Conservation (phyloP, 2,329 filamentous ascomycete genomes). For the Aspergillus fumigatus region DNA sequence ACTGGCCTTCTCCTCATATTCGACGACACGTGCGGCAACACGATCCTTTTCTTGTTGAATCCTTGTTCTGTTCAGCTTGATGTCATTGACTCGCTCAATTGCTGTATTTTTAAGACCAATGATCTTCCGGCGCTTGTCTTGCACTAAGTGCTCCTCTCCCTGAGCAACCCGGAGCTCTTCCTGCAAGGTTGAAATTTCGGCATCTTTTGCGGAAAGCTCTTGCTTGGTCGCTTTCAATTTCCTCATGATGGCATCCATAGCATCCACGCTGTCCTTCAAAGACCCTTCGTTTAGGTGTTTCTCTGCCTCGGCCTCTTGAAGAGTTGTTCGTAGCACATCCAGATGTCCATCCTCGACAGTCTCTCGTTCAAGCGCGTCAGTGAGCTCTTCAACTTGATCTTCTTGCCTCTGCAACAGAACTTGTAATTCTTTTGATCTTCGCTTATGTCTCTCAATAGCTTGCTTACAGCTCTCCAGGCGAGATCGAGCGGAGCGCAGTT, state of each 20-base stretch:
- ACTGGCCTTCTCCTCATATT: slow-evolving; percentile 54
- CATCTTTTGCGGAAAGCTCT: slow-evolving; percentile 30
- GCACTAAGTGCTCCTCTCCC: slow-evolving; percentile 47
- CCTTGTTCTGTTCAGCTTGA: slow-evolving; percentile 43
- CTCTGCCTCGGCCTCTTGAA: slow-evolving; percentile 55
- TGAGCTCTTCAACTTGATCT: slow-evolving; percentile 60
- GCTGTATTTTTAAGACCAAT: slow-evolving; percentile 61
- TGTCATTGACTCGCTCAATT: slow-evolving; percentile 48
- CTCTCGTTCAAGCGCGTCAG: slow-evolving; percentile 58
- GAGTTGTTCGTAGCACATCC: slow-evolving; percentile 52
- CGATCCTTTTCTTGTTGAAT: slow-evolving; percentile 48
- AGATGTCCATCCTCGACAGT: slow-evolving; percentile 62
- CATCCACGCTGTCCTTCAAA: slow-evolving; percentile 46
- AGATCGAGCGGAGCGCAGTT: slow-evolving; percentile 46
- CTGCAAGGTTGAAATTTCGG: slow-evolving; percentile 31
- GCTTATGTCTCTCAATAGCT: slow-evolving; percentile 48
- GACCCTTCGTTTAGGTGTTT: slow-evolving; percentile 40
- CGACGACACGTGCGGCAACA: slow-evolving; percentile 46
- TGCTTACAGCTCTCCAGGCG: slow-evolving; percentile 48
- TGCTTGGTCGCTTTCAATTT: slow-evolving; percentile 34
- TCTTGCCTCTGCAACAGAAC: slow-evolving; percentile 56
- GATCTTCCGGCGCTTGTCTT: slow-evolving; percentile 49
- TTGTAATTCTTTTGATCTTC: slow-evolving; percentile 46
- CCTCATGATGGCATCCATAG: slow-evolving; percentile 42
- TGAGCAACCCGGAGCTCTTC: slow-evolving; percentile 53